Conservation (phyloP, 1,284 basidiomycete species). For the Malassezia nana region DNA sequence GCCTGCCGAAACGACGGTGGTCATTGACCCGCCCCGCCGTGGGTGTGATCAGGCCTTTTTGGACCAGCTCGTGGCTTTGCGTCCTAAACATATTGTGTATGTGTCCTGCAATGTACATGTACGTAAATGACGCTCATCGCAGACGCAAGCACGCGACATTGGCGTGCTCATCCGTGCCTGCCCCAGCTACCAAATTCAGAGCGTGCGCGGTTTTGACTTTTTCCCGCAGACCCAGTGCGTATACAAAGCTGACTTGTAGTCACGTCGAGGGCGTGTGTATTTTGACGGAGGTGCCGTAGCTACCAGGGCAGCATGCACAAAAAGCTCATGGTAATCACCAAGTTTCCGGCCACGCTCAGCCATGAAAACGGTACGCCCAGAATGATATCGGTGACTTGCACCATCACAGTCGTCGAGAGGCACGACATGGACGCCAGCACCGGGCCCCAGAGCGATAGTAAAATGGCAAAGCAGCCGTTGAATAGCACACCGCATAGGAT, state of each 20-base stretch:
- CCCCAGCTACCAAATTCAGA: constrained; percentile 34
- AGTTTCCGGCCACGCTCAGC: constrained; percentile 34
- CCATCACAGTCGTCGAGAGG: constrained; percentile 41
- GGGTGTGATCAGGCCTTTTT: constrained; percentile 37
- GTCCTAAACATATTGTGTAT: constrained; percentile 40
- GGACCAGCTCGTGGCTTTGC: constrained; percentile 38
- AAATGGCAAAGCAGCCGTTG: constrained; percentile 33
- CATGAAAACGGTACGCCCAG: constrained; percentile 32
- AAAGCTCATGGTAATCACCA: constrained; percentile 37
- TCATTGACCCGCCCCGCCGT: constrained; percentile 32
- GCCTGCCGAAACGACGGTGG: constrained; percentile 56
- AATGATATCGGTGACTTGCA: constrained; percentile 29
- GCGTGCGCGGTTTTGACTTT: constrained; percentile 42
- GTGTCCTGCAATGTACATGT: constrained; percentile 63
- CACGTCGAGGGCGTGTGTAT: constrained; percentile 47
- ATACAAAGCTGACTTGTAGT: constrained; percentile 1
- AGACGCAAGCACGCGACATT: constrained; percentile 52
- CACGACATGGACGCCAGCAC: constrained; percentile 44
- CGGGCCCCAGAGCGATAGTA: constrained; percentile 44
- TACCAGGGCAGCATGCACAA: constrained; percentile 13
- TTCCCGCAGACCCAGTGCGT: constrained; percentile 45
- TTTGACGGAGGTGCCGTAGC: constrained; percentile 9
- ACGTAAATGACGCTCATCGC: constrained; percentile 3
- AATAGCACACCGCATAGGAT: constrained; percentile 40
- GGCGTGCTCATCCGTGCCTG: constrained; percentile 31